Percentiles rank a stretch among this genome's conserved stretches.
Evolutionary conservation across 768 basidiomycete species (phyloP).

Genomic region (Pulveroboletus sp.): DNA sequence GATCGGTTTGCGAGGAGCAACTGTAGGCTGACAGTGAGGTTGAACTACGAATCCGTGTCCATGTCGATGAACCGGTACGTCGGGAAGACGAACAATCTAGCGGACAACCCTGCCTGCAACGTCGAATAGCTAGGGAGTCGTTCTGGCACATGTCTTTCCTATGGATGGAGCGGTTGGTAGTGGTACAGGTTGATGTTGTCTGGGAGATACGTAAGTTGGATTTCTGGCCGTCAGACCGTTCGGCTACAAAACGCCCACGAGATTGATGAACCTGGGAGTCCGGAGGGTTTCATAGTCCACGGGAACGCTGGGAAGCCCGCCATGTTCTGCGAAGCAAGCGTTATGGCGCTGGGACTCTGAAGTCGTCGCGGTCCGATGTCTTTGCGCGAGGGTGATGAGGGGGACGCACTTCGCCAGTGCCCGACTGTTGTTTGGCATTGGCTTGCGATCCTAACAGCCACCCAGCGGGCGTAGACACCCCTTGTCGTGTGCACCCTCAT

Average conservation of each 20-base stretch:
- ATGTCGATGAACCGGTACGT: slow-evolving; percentile 5
- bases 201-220: slow-evolving; percentile 23
- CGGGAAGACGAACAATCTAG: neutral
- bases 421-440: slow-evolving; percentile 13
- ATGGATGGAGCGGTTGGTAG: slow-evolving; percentile 5
- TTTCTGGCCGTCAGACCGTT: slow-evolving; percentile 15
- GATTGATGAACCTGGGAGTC: slow-evolving; percentile 11
- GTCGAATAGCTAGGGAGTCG: slow-evolving; percentile 7
- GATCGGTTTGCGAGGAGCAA: neutral
- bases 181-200: slow-evolving; percentile 23
- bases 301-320: neutral
- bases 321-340: neutral
- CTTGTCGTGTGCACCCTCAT: slow-evolving; percentile 3
- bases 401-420: too few relatives aligned
- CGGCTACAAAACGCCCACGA: slow-evolving; percentile 15
- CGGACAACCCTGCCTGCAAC: slow-evolving; percentile 1
- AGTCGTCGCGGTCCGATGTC: too few relatives aligned
- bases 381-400: too few relatives aligned
- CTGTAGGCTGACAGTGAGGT: slow-evolving; percentile 3
- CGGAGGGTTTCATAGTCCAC: neutral
- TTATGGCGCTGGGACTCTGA: neutral
- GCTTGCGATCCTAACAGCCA: slow-evolving; percentile 10
- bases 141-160: slow-evolving; percentile 16
- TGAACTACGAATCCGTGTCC: slow-evolving; percentile 11
- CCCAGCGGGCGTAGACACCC: neutral